Base-by-base conservation (phyloP, 2,329 filamentous ascomycete species). In the Phialocephala sp. region DNA sequence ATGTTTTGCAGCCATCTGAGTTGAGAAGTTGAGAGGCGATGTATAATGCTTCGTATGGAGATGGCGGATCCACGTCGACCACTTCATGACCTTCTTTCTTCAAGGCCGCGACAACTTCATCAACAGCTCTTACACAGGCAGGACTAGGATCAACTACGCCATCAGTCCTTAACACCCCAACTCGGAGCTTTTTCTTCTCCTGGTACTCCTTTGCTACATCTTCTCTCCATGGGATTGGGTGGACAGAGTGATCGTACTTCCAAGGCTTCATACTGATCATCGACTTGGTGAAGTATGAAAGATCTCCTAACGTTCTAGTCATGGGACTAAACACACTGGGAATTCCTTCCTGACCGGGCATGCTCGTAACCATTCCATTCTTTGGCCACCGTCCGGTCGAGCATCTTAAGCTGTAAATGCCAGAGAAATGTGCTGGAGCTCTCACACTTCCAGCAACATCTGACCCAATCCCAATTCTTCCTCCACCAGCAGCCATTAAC, bases 341-440 rank as follows among this genome's bases (percentile, higher is more conserved):
- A 37, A 97, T 88, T 0, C 93, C 94, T 76, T 97, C 94, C 76
- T 97, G 93, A 0, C 94, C 94, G 0, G 91, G 88, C 93, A 97
- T 97, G 72, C 91, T 94, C 0, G 94, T 97, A 67, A 86, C 87
- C 76, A 93, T 89, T 11, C 93, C 93, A 50, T 87, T 84, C 77
- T 96, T 97, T 0, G 93, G 92, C 93, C 94, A 97, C 58, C 94
- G 85, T 1, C 94, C 94, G 1, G 92, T 96, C 2, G 91, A 94
- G 79, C 94, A 97, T 41, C 91, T 88, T 27, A 97, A 80, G 20
- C 91, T 90, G 78, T 97, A 97, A 76, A 94, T 92, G 9, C 94
- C 94, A 1, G 91, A 91, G 81, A 93, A 97, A 72, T 97, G 93
- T 5, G 94, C 94, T 0, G 94, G 94, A 1, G 87, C 89, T 60